Evolutionary conservation across 2,329 filamentous ascomycete species (phyloP), one percentile per base, ranked within the genome.

Genomic region (Diaporthe sp.): DNA sequence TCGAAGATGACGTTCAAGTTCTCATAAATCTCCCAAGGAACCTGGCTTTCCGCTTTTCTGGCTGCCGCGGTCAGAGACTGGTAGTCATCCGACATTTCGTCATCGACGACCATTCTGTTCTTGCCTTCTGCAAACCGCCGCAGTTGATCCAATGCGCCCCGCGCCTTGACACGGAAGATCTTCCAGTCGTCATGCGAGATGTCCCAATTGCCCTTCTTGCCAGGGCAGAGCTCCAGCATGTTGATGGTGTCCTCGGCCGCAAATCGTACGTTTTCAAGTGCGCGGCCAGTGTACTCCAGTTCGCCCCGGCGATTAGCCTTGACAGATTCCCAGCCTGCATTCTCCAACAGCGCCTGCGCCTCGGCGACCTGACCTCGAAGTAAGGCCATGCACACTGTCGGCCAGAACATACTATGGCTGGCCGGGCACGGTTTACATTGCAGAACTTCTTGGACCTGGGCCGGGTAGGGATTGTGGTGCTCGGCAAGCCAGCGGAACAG

Each of bases 11-110:
- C 92, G 77, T 93, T 91, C 71, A 98, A 86, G 78, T 93, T 95
- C 81, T 98, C 93, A 82, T 97, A 98, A 38, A 98, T 91, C 33
- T 94, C 91, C 94, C 94, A 98, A 0, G 96, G 96, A 45, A 98
- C 93, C 78, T 93, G 92, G 80, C 94, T 97, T 79, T 96, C 94
- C 2, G 95, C 95, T 83, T 93, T 94, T 86, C 94, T 82, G 83
- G 93, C 84, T 88, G 93, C 82, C 71, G 94, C 92, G 8, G 92
- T 92, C 79, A 92, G 83, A 78, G 90, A 84, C 80, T 89, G 79
- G 80, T 87, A 78, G 80, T 87, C 80, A 71, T 77, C 54, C 47
- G 72, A 38, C 72, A 66, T 72, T 38, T 60, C 33, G 78, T 81
- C 80, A 79, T 74, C 82, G 61, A 75, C 78, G 68, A 77, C 86